Conservation (phyloP, 352 stramenopile genomes). For the Phytopythium montanum region DNA sequence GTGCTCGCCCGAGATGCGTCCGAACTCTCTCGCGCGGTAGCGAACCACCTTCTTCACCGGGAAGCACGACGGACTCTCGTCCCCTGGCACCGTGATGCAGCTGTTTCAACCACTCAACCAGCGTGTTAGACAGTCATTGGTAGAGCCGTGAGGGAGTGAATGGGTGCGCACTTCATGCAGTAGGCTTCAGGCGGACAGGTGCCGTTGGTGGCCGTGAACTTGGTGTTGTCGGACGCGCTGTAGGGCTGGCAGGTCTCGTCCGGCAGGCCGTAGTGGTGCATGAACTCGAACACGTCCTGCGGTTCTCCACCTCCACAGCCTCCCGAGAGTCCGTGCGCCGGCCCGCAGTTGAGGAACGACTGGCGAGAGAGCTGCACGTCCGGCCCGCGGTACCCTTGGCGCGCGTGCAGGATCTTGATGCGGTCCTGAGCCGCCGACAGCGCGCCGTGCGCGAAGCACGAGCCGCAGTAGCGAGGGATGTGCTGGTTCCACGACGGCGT, state of each 20-base stretch:
- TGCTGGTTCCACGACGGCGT: slow-evolving; percentile 72
- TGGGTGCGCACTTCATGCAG: slow-evolving; percentile 51
- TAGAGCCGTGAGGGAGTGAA: not conserved
- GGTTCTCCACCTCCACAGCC: slow-evolving; percentile 57
- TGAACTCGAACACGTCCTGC: slow-evolving; percentile 60
- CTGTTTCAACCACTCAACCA: slow-evolving; percentile 9
- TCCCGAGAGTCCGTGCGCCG: slow-evolving; percentile 45
- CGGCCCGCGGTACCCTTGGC: slow-evolving; percentile 31
- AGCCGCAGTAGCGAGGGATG: slow-evolving; percentile 72
- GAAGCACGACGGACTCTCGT: slow-evolving; percentile 25
- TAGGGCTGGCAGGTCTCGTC: slow-evolving; percentile 59
- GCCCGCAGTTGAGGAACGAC: slow-evolving; percentile 60
- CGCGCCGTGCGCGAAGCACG: slow-evolving; percentile 65
- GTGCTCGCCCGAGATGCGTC: slow-evolving; percentile 40
- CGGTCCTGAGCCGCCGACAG: slow-evolving; percentile 52
- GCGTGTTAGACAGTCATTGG: not conserved
- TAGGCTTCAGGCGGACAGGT: slow-evolving; percentile 58
- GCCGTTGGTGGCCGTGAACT: slow-evolving; percentile 45
- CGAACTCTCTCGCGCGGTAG: slow-evolving; percentile 51
- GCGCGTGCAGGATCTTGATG: slow-evolving; percentile 63
- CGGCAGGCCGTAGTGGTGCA: slow-evolving; percentile 48
- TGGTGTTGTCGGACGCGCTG: slow-evolving; percentile 54
- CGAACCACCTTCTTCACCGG: slow-evolving; percentile 47
- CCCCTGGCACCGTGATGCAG: slow-evolving; percentile 36
- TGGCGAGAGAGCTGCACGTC: slow-evolving; percentile 61